A percentile compares a stretch with the other conserved stretches of the same genome.
Conservation (phyloP, 2,329 filamentous ascomycete genomes). For the Fusarium udum region DNA sequence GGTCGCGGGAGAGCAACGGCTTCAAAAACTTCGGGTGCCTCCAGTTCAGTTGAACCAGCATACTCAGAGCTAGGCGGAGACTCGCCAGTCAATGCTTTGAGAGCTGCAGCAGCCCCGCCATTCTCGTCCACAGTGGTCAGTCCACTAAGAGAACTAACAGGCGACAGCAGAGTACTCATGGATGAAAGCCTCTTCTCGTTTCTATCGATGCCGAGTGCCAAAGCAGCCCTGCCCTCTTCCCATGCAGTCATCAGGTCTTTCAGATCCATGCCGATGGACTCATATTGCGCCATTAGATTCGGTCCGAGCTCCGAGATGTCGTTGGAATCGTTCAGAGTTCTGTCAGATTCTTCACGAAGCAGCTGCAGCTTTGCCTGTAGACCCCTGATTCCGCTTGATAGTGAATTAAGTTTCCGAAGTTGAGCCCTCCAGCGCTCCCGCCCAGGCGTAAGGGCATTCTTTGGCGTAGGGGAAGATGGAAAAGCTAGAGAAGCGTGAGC, state of each 20-base stretch:
- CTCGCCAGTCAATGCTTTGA: slow-evolving; percentile 82
- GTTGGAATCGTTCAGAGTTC: slow-evolving; percentile 76
- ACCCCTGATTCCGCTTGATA: slow-evolving; percentile 89
- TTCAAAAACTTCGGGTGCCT: slow-evolving; percentile 87
- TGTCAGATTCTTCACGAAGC: slow-evolving; percentile 87
- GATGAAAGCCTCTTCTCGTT: slow-evolving; percentile 77
- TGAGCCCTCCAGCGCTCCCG: slow-evolving; percentile 87
- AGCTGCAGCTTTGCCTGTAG: slow-evolving; percentile 95
- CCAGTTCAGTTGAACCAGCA: slow-evolving; percentile 66
- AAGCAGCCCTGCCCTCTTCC: slow-evolving; percentile 85
- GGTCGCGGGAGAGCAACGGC: slow-evolving; percentile 80
- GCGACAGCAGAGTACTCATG: slow-evolving; percentile 67
- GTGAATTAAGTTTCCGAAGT: slow-evolving; percentile 84
- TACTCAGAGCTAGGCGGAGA: slow-evolving; percentile 61
- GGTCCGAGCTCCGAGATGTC: slow-evolving; percentile 80
- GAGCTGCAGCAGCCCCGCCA: slow-evolving; percentile 64
- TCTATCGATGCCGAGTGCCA: slow-evolving; percentile 83
- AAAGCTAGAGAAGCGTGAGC: slow-evolving; percentile 54
- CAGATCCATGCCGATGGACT: slow-evolving; percentile 90
- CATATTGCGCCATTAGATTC: slow-evolving; percentile 87
- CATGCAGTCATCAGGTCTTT: slow-evolving; percentile 82
- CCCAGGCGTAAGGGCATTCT: slow-evolving; percentile 72
- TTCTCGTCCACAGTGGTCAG: slow-evolving; percentile 69
- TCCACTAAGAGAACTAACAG: slow-evolving; percentile 72
- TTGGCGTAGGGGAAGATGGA: slow-evolving; percentile 64